Evolutionary conservation across 1,284 basidiomycete genomes (phyloP).

Genomic region (Rhizoctonia solani): DNA sequence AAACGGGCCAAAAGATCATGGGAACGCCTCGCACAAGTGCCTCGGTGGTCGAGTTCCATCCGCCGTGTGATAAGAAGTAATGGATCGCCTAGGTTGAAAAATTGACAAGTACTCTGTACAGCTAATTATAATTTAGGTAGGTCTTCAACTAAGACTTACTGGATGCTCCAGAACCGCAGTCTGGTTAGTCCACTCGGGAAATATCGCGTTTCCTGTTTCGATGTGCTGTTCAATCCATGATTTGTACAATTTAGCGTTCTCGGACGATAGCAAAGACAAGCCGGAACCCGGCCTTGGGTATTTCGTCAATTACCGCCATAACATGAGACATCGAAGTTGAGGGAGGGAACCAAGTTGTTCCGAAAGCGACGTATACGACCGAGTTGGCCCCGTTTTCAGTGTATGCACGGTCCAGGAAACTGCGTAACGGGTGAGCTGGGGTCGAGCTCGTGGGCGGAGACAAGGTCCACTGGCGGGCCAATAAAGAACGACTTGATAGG

Average conservation of each 20-base stretch:
- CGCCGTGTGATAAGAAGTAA: conserved; percentile 10
- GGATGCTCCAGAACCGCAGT: too few relatives aligned
- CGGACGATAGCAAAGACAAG: background rate
- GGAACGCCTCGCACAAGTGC: conserved; percentile 9
- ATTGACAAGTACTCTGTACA: background rate
- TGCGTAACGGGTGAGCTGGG: background rate
- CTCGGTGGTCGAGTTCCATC: conserved; percentile 14
- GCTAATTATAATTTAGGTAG: background rate
- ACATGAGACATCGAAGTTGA: background rate
- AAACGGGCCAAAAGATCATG: conserved; percentile 18
- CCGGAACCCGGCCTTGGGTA: background rate
- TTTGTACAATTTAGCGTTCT: background rate
- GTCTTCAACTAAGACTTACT: background rate
- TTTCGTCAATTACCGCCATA: background rate
- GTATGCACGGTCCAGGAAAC: conserved; percentile 18
- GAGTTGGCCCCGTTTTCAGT: background rate
- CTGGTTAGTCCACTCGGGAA: conserved; percentile 1
- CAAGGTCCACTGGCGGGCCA: background rate
- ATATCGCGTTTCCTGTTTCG: background rate
- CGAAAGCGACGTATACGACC: conserved; percentile 2
- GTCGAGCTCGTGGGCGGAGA: background rate
- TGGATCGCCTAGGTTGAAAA: background rate
- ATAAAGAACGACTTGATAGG: background rate
- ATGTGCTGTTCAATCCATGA: background rate
- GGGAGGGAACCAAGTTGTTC: conserved; percentile 4